Base-by-base conservation (phyloP, 2,329 filamentous ascomycete genomes). In the Aspergillus hiratsukae region DNA sequence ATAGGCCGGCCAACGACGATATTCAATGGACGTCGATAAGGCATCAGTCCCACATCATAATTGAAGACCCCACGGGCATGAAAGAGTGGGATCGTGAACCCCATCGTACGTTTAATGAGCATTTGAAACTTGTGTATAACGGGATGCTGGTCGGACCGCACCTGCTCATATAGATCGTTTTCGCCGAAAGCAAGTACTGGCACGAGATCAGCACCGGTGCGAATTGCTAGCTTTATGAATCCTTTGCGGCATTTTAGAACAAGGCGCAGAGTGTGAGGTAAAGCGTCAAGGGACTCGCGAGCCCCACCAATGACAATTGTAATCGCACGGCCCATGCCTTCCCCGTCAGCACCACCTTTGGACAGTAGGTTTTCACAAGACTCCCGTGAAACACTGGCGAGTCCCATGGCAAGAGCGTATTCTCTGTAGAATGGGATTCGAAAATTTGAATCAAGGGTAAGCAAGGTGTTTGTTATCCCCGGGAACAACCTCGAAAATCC, bases 371-470 rank as follows among this genome's bases (percentile, higher is more conserved):
- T 96, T 73, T 92, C 88, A 72, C 95, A 97, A 3, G 89, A 93
- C 70, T 96, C 90, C 65, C 91, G 89, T 1, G 90, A 95, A 9
- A 99, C 94, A 4, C 90, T 95, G 7, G 86, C 87, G 41, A 97
- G 79, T 5, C 94, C 94, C 81, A 96, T 87, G 49, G 87, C 84
- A 49, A 97, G 81, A n/a, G 93, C 86, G 73, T 96, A 97, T 73
- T 99, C 93, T 57, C 94, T 85, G 74, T 97, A 97, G 48, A 97
- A 83, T 0, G 94, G 94, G 40, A 97, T 88, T 53, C 90, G 87
- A 75, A 99, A 97, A 76, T 97, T 99, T 52, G 88, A 87, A 68
- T 97, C 94, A n/a, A 99, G 83, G 0, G 94, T 99, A 35, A 97
- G 80, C 23, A 97, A 79, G 7, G 90, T 92, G 75, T 97, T 97